Evolutionary conservation across 768 basidiomycete species (phyloP), one percentile per base, ranked within the genome.

Genomic region (Naganishia vaughanmartiniae): DNA sequence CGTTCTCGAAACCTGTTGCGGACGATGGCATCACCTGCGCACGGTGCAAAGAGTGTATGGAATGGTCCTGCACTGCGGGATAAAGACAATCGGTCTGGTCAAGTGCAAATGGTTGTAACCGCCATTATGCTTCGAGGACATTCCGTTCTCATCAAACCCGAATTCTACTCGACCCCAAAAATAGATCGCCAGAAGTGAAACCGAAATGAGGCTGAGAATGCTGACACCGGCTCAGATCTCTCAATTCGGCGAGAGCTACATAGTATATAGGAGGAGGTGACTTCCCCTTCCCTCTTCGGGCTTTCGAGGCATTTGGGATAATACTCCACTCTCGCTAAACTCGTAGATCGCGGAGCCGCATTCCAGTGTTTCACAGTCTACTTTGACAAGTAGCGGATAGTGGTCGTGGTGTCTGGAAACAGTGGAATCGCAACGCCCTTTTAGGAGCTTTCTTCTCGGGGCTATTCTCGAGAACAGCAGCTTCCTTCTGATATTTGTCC

Each of bases 251-350:
- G 39, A 42, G 34, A 42, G 60, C 34, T 63, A n/a, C n/a, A n/a
- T n/a, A n/a, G n/a, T n/a, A n/a, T n/a, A n/a, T n/a, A n/a, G n/a
- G n/a, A 42, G 42, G 10, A 63, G n/a, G 48, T 51, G 48, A n/a
- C n/a, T 51, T 51, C 48, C 48, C 48, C n/a, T n/a, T n/a, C n/a
- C n/a, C n/a, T n/a, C n/a, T n/a, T n/a, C n/a, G n/a, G n/a, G 45
- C 10, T 21, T 15, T 34, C 15, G 10, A 15, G 42, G 17, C 10
- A 9, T 30, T 45, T 42, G 60, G 60, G 60, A 63, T 45, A 21
- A 58, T 12, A 42, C 39, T 26, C 36, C 60, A 63, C 60, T 63
- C 60, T 63, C 60, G 60, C 60, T 63, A 63, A 63, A 45, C 6
- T 30, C 24, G 28, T 33, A 28, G 55, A 33, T 56, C 10, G 5